Percentiles rank a stretch among this genome's conserved stretches.
These are phyloP conservation scores for Claviceps monticola DNA, from an alignment of 2,329 filamentous ascomycete species.

Conservation along the genomic window DNA sequence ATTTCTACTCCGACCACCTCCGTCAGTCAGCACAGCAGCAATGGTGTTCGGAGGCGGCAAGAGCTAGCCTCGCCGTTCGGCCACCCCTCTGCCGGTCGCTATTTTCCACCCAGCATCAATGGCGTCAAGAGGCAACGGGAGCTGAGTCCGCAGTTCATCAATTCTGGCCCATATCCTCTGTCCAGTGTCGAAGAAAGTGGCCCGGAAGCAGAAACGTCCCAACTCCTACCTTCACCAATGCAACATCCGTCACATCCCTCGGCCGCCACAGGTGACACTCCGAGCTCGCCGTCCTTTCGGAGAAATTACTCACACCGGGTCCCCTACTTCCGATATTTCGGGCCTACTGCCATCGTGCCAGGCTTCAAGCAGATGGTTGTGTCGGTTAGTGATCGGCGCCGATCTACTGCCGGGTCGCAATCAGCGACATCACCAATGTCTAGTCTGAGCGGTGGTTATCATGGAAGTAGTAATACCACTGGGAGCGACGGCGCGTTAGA, in stretches of 20 bases:
- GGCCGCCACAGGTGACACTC: conserved; percentile 11
- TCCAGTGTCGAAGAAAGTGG: background rate
- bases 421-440: conserved; percentile 38
- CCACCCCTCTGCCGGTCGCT: background rate
- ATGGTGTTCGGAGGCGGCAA: background rate
- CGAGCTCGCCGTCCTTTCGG: conserved; percentile 31
- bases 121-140: background rate
- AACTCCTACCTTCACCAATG: conserved; percentile 5
- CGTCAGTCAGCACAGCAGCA: background rate
- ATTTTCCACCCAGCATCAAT: background rate
- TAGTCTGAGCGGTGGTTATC: conserved; percentile 18
- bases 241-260: conserved; percentile 7
- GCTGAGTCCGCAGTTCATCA: background rate
- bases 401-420: conserved; percentile 43
- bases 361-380: conserved; percentile 90
- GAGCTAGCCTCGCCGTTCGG: background rate
- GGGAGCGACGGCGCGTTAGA: conserved; percentile 32
- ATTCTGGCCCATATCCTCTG: background rate
- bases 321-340: conserved; percentile 84
- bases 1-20: background rate
- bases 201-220: background rate
- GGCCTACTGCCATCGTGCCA: conserved; percentile 79
- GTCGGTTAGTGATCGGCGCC: conserved; percentile 52
- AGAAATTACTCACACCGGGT: conserved; percentile 50
- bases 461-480: conserved; percentile 25